Evolutionary conservation across 2,329 filamentous ascomycete species (phyloP), one percentile per base, ranked within the genome.

Genomic region (Ascocoryne sarcoides): DNA sequence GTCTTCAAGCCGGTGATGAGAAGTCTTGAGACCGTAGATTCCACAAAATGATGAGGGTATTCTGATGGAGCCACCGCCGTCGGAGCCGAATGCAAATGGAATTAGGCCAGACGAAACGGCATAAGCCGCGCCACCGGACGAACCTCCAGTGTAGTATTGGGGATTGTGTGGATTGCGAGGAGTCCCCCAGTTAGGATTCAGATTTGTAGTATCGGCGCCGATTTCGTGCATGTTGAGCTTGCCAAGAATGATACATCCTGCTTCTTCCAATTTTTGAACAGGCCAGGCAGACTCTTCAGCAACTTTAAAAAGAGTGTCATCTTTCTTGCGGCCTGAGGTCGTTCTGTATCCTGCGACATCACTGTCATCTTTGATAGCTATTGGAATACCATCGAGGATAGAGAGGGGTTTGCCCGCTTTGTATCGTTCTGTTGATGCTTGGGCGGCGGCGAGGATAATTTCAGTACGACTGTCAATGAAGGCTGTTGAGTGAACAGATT

Each of bases 61-160:
- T 1, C 56, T 50, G 32, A 85, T 76, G 14, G 76, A 82, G 28
- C 81, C 81, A 44, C 81, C 81, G 0, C 81, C 96, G 59, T 98
- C 92, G 10, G 90, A 95, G 15, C 90, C 92, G 18, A 98, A 66
- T 4, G 88, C 87, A 26, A 80, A 47, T 20, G 78, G 71, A 0
- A 71, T 71, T 2, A 73, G 66, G 14, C 75, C 75, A 1, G 75
- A 69, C 15, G 75, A 76, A 17, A 96, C 86, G 9, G 85, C 85
- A 15, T 93, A 77, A 2, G 90, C 92, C 58, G 88, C 92, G 10
- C 92, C 92, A 34, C 92, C 92, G 2, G 90, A 96, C 58, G 88
- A 95, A 15, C 88, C 88, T 26, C 88, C 88, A 0, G 85, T 52
- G 60, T 92, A 92, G 64, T 86, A 90, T 3, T 66, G 58, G 0